A percentile compares a stretch with the other conserved stretches of the same genome.
phyloP scores from a whole-genome alignment of 306 rosid genomes.

The Crataegus laevigata region DNA sequence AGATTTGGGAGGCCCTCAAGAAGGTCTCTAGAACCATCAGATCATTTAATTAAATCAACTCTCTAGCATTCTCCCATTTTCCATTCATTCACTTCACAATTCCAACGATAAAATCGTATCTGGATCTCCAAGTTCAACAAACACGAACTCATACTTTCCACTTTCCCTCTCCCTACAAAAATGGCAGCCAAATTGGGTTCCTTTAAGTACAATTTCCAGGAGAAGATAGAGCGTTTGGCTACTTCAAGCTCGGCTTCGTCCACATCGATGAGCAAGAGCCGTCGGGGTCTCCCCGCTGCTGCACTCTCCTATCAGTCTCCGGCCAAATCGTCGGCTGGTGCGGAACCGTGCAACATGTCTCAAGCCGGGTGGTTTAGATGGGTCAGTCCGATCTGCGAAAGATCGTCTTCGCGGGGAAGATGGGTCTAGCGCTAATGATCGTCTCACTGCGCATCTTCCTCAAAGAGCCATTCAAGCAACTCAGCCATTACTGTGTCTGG shows the following conservation, averaged over 20 bases:
- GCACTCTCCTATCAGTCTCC: constrained; percentile 34
- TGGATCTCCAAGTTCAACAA: background rate
- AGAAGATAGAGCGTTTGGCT: constrained; percentile 57
- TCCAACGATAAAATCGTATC: background rate
- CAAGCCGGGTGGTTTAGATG: constrained; percentile 48
- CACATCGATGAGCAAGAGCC: constrained; percentile 32
- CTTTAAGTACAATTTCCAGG: constrained; percentile 53
- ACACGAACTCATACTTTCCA: background rate
- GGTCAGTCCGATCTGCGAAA: constrained; percentile 79
- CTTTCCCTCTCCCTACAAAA: background rate
- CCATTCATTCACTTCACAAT: no score
- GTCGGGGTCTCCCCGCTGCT: constrained; percentile 20
- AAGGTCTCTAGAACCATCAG: no score
- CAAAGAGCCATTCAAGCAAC: constrained; percentile 46
- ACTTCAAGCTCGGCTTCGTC: constrained; percentile 40
- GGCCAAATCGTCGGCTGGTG: constrained; percentile 25
- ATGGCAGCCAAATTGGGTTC: constrained; percentile 56
- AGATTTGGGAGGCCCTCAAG: no score
- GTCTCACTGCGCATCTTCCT: constrained; percentile 68
- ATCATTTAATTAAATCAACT: no score
- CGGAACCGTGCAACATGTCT: constrained; percentile 29
- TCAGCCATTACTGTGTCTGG: constrained; percentile 71
- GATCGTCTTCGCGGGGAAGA: constrained; percentile 71
- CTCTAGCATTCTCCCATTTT: no score
- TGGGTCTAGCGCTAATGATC: constrained; percentile 73